Evolutionary conservation across 2,329 filamentous ascomycete genomes (phyloP).

Genomic region (Colletotrichum tanaceti): DNA sequence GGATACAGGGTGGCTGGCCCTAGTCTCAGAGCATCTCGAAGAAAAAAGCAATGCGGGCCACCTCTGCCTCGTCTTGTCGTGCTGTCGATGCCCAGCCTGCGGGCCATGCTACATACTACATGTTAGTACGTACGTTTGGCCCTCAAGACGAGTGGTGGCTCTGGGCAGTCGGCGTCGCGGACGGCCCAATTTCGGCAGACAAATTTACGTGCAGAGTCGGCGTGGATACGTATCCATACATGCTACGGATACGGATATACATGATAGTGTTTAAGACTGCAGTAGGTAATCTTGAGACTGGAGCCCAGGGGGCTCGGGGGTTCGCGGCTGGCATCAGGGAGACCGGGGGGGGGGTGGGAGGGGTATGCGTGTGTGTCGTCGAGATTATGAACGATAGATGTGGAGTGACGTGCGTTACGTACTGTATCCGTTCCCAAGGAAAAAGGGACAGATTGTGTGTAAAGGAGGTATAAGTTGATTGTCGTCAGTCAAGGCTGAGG

Average conservation of each 20-base stretch:
- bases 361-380: background rate
- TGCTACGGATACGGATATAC: conserved; percentile 8
- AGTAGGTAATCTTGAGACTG: conserved; percentile 27
- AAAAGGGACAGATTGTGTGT: background rate
- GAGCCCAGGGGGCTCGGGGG: background rate
- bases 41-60: conserved; percentile 34
- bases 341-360: conserved; percentile 4
- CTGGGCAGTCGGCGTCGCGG: background rate
- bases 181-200: conserved; percentile 23
- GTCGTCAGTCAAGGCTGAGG: background rate
- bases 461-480: too few relatives aligned
- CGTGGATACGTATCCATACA: conserved; percentile 6
- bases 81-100: conserved; percentile 1
- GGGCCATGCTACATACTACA: conserved; percentile 19
- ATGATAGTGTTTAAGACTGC: conserved; percentile 3
- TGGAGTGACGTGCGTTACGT: background rate
- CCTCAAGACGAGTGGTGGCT: conserved; percentile 1
- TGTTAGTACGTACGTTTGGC: conserved; percentile 17
- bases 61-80: conserved; percentile 8
- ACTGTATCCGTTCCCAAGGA: conserved; percentile 17
- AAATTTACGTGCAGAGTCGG: conserved; percentile 11
- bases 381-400: conserved; percentile 5
- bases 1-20: conserved; percentile 32
- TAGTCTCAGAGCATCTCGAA: conserved; percentile 37
- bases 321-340: conserved; percentile 10